These are phyloP conservation scores for Candida sanyaensis DNA, from an alignment of 1,139 yeast species.

Conservation along the genomic window DNA sequence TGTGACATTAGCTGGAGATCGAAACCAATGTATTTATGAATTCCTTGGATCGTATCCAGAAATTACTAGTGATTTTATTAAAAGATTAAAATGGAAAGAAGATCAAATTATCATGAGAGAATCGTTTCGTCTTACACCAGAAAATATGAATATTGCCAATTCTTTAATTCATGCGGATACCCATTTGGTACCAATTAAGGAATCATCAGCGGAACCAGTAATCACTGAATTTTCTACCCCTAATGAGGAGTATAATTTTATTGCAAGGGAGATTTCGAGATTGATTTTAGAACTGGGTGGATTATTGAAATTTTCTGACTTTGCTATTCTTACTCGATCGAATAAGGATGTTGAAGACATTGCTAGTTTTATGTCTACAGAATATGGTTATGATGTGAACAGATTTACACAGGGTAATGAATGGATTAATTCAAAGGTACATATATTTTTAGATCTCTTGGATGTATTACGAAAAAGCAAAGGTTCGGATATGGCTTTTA, in stretches of 20 bases:
- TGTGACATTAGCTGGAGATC: slow-evolving; percentile 72
- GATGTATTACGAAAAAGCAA: slow-evolving; percentile 35
- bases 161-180: slow-evolving; percentile 14
- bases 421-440: slow-evolving; percentile 56
- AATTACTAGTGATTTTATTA: slow-evolving; percentile 24
- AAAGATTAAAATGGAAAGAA: slow-evolving; percentile 25
- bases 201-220: slow-evolving; percentile 33
- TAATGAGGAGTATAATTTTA: slow-evolving; percentile 33
- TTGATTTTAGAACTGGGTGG: slow-evolving; percentile 39
- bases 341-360: slow-evolving; percentile 54
- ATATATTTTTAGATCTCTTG: slow-evolving; percentile 51
- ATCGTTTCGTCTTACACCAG: slow-evolving; percentile 62
- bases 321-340: slow-evolving; percentile 55
- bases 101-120: slow-evolving; percentile 40
- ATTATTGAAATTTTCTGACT: slow-evolving; percentile 47
- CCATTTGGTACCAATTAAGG: slow-evolving; percentile 20
- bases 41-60: slow-evolving; percentile 57
- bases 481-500: slow-evolving; percentile 36
- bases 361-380: slow-evolving; percentile 34
- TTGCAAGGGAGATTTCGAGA: slow-evolving; percentile 5
- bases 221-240: slow-evolving; percentile 25
- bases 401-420: slow-evolving; percentile 49
- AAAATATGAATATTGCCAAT: slow-evolving; percentile 47
- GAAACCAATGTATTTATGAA: slow-evolving; percentile 69
- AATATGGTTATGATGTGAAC: slow-evolving; percentile 43